phyloP scores from a whole-genome alignment of 2,329 filamentous ascomycete genomes.

The Hysterium pulicare region DNA sequence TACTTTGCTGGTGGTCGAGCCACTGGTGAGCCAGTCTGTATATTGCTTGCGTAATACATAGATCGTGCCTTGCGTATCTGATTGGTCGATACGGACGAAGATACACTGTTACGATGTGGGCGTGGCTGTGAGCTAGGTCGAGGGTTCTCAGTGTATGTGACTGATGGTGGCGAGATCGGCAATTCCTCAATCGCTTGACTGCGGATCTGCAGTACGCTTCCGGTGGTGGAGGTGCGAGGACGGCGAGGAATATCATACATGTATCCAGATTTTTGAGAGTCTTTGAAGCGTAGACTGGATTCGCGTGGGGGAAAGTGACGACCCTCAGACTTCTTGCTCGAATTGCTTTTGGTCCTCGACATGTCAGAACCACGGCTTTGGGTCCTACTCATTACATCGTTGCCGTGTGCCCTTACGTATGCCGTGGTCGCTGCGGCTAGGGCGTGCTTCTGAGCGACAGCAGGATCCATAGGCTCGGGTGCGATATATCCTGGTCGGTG shows the following conservation, averaged over 20 bases:
- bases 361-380: constrained; percentile 17
- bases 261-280: constrained; percentile 14
- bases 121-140: constrained; percentile 26
- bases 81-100: constrained; percentile 28
- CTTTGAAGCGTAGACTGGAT: constrained; percentile 24
- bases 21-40: constrained; percentile 36
- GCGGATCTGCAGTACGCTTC: constrained; percentile 21
- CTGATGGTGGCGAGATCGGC: constrained; percentile 19
- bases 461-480: constrained; percentile 22
- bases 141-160: constrained; percentile 20
- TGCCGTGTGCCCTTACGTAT: constrained; percentile 29
- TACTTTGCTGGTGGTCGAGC: constrained; percentile 31
- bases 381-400: constrained; percentile 12
- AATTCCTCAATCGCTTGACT: not conserved
- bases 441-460: constrained; percentile 33
- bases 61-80: constrained; percentile 37
- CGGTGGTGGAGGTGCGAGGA: constrained; percentile 10
- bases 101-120: constrained; percentile 17
- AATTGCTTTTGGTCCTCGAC: constrained; percentile 24
- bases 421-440: constrained; percentile 37
- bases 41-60: constrained; percentile 38
- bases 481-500: constrained; percentile 18
- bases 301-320: constrained; percentile 36
- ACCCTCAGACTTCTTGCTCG: constrained; percentile 33
- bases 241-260: constrained; percentile 10